Evolutionary conservation across 306 rosid genomes (phyloP), one percentile per base, ranked within the genome.

Genomic region (Gynostemma pentaphyllum): DNA sequence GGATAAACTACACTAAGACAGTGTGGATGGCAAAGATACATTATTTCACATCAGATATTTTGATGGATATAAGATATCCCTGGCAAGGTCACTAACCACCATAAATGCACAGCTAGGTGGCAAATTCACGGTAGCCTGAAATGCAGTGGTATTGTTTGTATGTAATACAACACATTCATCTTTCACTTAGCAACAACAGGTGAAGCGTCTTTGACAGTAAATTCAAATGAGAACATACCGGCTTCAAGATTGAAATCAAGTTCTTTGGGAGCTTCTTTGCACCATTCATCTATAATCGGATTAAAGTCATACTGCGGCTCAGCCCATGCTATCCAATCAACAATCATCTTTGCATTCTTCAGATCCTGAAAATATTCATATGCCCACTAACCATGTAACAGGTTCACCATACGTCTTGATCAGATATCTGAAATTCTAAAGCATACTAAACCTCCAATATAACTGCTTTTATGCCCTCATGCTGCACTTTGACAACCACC

Each of bases 251-350:
- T 89, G 83, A 88, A 89, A 76, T 94, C 94, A 46, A 94, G 91
- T 69, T 94, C 99, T 74, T 89, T 94, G 37, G 99, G 99, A 78
- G 90, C 95, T 82, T 94, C 99, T 83, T 77, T 86, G 99, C 99
- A 94, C 97, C 99, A 94, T 78, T 94, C 99, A 78, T 94, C 90
- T 66, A 94, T 94, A 83, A 94, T 86, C 42, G 99, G 99, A 76
- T 85, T 94, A 34, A 94, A 89, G 78, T 94, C 74, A 55, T 86
- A 84, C 48, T 89, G 97, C 18, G 99, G 99, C 68, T 94, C 97
- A 1, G 91, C 97, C 99, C 99, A 94, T 47, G 94, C 97, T 85
- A 89, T 83, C 99, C 99, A 94, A 79, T 94, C 99, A 67, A 80
- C 81, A 68, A 94, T 76, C 65, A 94, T 60, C 83, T 94, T 94